These are phyloP conservation scores for Moricandia arvensis DNA, from an alignment of 345 rosid genomes.

Conservation along the genomic window DNA sequence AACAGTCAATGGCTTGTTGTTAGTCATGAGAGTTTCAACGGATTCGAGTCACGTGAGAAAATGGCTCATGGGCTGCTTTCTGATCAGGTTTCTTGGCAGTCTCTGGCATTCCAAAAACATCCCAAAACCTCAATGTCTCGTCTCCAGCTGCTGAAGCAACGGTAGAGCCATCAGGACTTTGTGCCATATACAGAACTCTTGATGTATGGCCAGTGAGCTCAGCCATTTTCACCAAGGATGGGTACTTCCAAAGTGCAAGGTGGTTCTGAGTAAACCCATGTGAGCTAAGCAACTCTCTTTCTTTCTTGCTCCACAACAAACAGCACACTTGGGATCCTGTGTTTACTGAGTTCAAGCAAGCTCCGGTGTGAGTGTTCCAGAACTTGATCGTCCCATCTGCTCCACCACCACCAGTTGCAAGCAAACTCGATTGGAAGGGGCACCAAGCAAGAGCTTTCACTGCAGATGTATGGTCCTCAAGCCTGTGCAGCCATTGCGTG, in stretches of 20 bases:
- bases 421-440: background rate
- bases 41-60: background rate
- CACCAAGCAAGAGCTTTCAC: background rate
- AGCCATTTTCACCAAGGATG: background rate
- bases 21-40: background rate
- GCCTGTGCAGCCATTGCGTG: background rate
- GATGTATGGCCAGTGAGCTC: conserved; percentile 49
- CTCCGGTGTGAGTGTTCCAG: background rate
- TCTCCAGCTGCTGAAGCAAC: background rate
- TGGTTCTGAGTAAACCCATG: background rate
- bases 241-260: background rate
- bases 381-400: background rate
- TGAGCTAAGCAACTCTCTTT: background rate
- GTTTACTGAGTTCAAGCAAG: background rate
- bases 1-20: background rate
- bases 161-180: background rate
- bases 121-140: background rate
- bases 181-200: background rate
- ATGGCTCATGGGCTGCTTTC: background rate
- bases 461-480: background rate
- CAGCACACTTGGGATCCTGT: background rate
- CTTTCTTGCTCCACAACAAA: background rate
- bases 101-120: background rate
- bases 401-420: background rate
- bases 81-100: background rate